Base-by-base conservation (phyloP, 305 asterid species). In the Euphrasia arctica region DNA sequence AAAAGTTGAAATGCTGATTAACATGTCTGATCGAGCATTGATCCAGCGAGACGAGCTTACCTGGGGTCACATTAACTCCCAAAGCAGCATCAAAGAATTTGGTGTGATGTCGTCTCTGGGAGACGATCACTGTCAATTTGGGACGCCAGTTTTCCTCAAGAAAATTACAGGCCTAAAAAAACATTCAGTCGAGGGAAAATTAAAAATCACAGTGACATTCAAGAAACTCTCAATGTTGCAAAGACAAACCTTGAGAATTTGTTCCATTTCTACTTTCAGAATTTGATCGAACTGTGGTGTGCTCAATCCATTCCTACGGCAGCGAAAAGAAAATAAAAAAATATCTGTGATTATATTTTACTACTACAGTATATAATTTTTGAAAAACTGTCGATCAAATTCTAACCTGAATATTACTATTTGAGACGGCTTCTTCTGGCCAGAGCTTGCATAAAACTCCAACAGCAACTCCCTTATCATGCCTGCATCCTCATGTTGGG, bases 101-200 rank as follows among this genome's bases (percentile, higher is more conserved):
- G 1, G 82, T 80, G 74, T 80, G 89, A 15, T 80, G 89, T 11
- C 69, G 71, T 76, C 83, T 83, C 47, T 78, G 86, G 39, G 89
- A 75, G n/a, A 77, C 75, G 41, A 83, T 76, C 13, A 78, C 72
- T 2, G 77, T 72, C 60, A 83, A 74, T 36, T 80, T 83, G 32
- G 89, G 89, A 12, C 57, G 78, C 89, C 86, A 83, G 12, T 70
- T 83, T 54, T 82, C 69, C 36, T 80, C 89, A 1, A 80, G 80
- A 61, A 74, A 78, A 54, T 66, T 63, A 31, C 86, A 80, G 50
- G 86, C 86, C 89, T 83, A 47, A 48, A 66, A n/a, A 47, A 27
- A 54, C 39, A 62, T 45, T 10, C 54, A 54, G 9, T 36, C 50
- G 22, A 9, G 34, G 54, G 27, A 22, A n/a, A 13, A 5, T 32